phyloP scores from a whole-genome alignment of 2,329 filamentous ascomycete genomes.

The Hymenoscyphus infarciens region DNA sequence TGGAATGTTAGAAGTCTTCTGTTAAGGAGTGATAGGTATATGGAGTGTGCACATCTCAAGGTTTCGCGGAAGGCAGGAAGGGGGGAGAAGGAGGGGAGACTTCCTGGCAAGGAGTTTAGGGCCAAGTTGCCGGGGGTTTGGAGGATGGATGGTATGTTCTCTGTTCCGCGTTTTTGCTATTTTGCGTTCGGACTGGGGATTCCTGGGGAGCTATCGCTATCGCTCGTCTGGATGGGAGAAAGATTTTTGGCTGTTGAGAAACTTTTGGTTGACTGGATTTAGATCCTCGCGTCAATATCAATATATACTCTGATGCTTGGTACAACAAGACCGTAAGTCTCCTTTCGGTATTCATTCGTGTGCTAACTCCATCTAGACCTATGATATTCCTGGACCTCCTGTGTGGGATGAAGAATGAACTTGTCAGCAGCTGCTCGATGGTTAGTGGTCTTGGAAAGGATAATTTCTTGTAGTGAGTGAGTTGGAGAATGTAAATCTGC shows the following conservation, averaged over 20 bases:
- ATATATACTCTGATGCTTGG: slow-evolving; percentile 15
- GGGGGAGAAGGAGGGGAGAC: slow-evolving; percentile 15
- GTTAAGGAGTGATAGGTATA: slow-evolving; percentile 9
- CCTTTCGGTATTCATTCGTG: not conserved
- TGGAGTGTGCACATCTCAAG: slow-evolving; percentile 22
- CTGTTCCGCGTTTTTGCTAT: not conserved
- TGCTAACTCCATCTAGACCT: not conserved
- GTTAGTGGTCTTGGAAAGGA: too few species aligned
- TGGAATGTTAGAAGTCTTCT: too few species aligned
- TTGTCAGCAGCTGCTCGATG: not conserved
- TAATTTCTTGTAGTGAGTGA: too few species aligned
- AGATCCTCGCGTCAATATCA: slow-evolving; percentile 23
- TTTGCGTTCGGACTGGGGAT: not conserved
- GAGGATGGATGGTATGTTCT: slow-evolving; percentile 17
- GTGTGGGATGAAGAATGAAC: slow-evolving; percentile 9
- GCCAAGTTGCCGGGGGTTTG: slow-evolving; percentile 19
- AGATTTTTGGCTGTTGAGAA: not conserved
- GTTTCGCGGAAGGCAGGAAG: slow-evolving; percentile 4
- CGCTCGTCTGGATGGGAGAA: too few species aligned
- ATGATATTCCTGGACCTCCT: slow-evolving; percentile 12
- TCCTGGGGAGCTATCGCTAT: not conserved
- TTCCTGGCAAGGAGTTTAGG: slow-evolving; percentile 17
- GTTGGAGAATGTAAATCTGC: too few species aligned
- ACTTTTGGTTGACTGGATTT: slow-evolving; percentile 2
- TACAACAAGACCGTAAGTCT: slow-evolving; percentile 8